These are phyloP conservation scores for Penicillium sp. DNA, from an alignment of 2,329 filamentous ascomycete species.

Conservation along the genomic window DNA sequence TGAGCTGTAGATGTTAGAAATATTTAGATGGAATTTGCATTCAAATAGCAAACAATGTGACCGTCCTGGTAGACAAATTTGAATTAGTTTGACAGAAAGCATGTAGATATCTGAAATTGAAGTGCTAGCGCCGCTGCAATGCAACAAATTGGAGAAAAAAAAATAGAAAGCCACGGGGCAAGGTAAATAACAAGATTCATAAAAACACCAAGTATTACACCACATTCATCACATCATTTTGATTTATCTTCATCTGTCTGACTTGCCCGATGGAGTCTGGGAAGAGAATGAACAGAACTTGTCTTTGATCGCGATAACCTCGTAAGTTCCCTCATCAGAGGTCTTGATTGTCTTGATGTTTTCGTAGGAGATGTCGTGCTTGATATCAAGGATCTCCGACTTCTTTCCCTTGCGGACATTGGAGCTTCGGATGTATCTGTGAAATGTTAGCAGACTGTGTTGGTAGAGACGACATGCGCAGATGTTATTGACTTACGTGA, in stretches of 20 bases:
- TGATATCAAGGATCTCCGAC: slow-evolving; percentile 80
- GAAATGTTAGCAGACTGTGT: slow-evolving; percentile 12
- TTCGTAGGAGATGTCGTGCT: slow-evolving; percentile 80
- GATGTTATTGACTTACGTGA: slow-evolving; percentile 57
- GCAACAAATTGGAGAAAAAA: slow-evolving; percentile 18
- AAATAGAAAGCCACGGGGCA: background rate
- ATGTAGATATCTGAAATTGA: slow-evolving; percentile 15
- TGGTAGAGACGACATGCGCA: background rate
- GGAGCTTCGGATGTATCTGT: slow-evolving; percentile 77
- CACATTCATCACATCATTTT: slow-evolving; percentile 16
- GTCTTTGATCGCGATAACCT: slow-evolving; percentile 95
- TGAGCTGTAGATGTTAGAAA: slow-evolving; percentile 38
- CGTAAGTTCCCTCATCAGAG: slow-evolving; percentile 93
- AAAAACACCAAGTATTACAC: slow-evolving; percentile 16
- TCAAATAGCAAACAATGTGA: background rate
- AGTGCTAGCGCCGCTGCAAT: slow-evolving; percentile 34
- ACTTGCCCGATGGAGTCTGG: slow-evolving; percentile 55
- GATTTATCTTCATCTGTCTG: slow-evolving; percentile 29
- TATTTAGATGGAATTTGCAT: too few species aligned
- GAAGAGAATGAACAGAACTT: slow-evolving; percentile 85
- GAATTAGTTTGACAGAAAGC: slow-evolving; percentile 12
- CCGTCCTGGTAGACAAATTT: background rate
- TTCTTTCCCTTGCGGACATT: slow-evolving; percentile 78
- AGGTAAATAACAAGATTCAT: slow-evolving; percentile 8
- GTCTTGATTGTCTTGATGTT: slow-evolving; percentile 77